Evolutionary conservation across 257 asterid species (phyloP).

Genomic region (Lithospermum erythrorhizon): DNA sequence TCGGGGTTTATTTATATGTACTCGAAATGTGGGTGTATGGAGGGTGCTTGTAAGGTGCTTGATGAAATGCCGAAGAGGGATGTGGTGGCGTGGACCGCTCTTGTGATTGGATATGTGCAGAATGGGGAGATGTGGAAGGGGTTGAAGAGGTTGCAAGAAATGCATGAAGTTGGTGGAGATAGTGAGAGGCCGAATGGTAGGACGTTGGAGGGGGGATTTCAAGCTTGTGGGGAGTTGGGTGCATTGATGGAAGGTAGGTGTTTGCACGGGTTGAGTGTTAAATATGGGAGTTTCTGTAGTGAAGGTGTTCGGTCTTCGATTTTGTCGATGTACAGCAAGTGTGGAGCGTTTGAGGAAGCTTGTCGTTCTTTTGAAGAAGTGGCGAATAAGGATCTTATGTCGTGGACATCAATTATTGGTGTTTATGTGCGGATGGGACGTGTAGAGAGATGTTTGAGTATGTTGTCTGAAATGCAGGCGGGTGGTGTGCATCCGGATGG

Average conservation of each 20-base stretch:
- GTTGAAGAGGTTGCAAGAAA: constrained; percentile 42
- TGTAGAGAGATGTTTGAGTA: constrained; percentile 25
- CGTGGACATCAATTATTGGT: constrained; percentile 57
- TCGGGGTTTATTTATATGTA: constrained; percentile 69
- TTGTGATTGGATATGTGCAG: constrained; percentile 62
- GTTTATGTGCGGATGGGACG: constrained; percentile 36
- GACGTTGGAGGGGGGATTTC: constrained; percentile 72
- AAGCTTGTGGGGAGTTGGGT: constrained; percentile 63
- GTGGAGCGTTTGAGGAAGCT: constrained; percentile 46
- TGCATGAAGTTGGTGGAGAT: constrained; percentile 41
- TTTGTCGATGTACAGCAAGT: constrained; percentile 65
- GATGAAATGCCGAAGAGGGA: constrained; percentile 55
- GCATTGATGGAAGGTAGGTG: constrained; percentile 53
- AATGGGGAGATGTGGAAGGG: constrained; percentile 52
- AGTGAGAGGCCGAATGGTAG: constrained; percentile 49
- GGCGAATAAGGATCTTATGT: constrained; percentile 42
- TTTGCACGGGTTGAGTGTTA: constrained; percentile 53
- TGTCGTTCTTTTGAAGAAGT: constrained; percentile 41
- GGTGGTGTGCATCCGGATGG: constrained; percentile 52
- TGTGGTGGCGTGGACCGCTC: constrained; percentile 79
- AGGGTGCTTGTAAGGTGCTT: constrained; percentile 39
- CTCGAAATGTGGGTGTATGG: constrained; percentile 47
- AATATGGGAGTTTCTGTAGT: constrained; percentile 35
- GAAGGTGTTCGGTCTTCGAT: constrained; percentile 35
- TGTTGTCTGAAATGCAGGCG: constrained; percentile 42